These are phyloP conservation scores for Phytophthora cryptogea DNA, from an alignment of 352 stramenopile genomes.

Conservation along the genomic window DNA sequence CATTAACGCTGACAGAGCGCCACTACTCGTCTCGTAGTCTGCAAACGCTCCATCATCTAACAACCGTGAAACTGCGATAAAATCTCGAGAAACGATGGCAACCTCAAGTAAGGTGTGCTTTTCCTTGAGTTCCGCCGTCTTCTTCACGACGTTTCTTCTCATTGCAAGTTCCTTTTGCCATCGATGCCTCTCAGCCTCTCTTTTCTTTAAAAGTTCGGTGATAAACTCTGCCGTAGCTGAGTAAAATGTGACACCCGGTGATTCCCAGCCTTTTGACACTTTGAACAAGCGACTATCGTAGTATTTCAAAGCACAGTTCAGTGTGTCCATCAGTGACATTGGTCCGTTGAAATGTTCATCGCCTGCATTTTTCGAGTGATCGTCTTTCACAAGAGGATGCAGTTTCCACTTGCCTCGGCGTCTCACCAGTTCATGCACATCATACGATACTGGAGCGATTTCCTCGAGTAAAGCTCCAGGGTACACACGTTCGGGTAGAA, in stretches of 20 bases:
- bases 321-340: slow-evolving; percentile 51
- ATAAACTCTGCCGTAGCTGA: slow-evolving; percentile 44
- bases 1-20: slow-evolving; percentile 51
- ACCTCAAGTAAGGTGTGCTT: slow-evolving; percentile 53
- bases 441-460: slow-evolving; percentile 14
- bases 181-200: slow-evolving; percentile 17
- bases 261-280: slow-evolving; percentile 37
- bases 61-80: slow-evolving; percentile 34
- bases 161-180: slow-evolving; percentile 39
- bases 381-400: slow-evolving; percentile 38
- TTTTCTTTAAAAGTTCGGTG: slow-evolving; percentile 23
- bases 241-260: slow-evolving; percentile 37
- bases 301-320: slow-evolving; percentile 46
- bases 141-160: slow-evolving; percentile 53
- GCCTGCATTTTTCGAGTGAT: neutral
- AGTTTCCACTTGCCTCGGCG: slow-evolving; percentile 53
- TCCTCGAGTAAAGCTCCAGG: slow-evolving; percentile 34
- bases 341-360: slow-evolving; percentile 24
- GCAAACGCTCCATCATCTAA: slow-evolving; percentile 67
- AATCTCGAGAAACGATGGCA: slow-evolving; percentile 53
- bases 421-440: slow-evolving; percentile 10
- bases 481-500: slow-evolving; percentile 56
- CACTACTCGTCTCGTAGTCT: slow-evolving; percentile 60
- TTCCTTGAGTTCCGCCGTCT: slow-evolving; percentile 42
- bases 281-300: slow-evolving; percentile 50